Conservation (phyloP, 768 basidiomycete genomes). For the Punctularia strigosozonata region DNA sequence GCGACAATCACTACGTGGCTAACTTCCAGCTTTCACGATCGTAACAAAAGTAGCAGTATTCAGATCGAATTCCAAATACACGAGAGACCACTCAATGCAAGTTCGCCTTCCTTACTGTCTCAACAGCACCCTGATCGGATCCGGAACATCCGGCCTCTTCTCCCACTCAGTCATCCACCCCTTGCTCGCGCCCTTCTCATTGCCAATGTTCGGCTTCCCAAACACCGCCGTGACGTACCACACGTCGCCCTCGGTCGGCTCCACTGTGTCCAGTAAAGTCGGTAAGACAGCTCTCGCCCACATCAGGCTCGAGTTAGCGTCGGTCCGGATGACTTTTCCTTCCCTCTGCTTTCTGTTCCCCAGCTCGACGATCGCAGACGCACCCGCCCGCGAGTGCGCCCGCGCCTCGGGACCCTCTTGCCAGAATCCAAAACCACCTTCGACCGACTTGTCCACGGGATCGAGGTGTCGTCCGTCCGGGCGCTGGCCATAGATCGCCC, state of each 20-base stretch:
- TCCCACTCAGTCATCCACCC: conserved; percentile 40
- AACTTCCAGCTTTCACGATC: too few species aligned
- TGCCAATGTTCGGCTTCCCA: conserved; percentile 34
- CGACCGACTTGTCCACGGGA: conserved; percentile 24
- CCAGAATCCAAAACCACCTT: conserved; percentile 33
- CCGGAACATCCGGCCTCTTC: conserved; percentile 30
- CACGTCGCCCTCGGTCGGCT: conserved; percentile 23
- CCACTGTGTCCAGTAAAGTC: conserved; percentile 40
- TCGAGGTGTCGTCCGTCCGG: conserved; percentile 47
- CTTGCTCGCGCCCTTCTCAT: conserved; percentile 20
- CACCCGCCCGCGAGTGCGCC: conserved; percentile 48
- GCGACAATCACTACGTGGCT: too few species aligned
- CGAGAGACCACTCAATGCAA: too few species aligned
- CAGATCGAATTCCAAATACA: too few species aligned
- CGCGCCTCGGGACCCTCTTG: conserved; percentile 36
- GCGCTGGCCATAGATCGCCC: conserved; percentile 59
- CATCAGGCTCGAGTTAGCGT: conserved; percentile 65
- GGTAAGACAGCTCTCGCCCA: conserved; percentile 58
- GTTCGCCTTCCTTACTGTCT: too few species aligned
- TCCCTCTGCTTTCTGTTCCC: conserved; percentile 15
- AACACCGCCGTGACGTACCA: conserved; percentile 64
- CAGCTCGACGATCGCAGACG: conserved; percentile 48
- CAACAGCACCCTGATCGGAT: too few species aligned
- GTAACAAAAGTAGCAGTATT: too few species aligned
- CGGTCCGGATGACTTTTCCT: conserved; percentile 44